These are phyloP conservation scores for Alternaria triticina DNA, from an alignment of 2,329 filamentous ascomycete species.

Conservation along the genomic window DNA sequence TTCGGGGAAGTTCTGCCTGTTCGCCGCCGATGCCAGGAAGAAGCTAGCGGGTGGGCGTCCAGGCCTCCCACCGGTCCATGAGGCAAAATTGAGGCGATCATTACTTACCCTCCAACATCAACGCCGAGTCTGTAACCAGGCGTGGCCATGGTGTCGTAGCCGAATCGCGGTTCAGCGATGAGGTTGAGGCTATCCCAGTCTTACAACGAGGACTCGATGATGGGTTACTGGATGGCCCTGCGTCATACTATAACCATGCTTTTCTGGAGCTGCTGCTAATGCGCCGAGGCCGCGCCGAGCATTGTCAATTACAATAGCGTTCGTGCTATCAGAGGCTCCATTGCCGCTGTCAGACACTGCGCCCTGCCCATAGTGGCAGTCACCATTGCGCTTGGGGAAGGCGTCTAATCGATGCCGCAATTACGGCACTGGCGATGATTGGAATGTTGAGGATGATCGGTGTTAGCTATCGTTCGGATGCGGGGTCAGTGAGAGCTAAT, in stretches of 20 bases:
- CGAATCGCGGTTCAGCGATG: background rate
- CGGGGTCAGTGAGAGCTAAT: background rate
- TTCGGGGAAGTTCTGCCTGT: background rate
- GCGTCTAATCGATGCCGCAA: background rate
- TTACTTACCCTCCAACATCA: slow-evolving; percentile 45
- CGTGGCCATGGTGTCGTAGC: slow-evolving; percentile 3
- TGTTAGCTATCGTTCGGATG: background rate
- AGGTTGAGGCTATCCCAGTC: background rate
- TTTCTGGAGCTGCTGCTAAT: slow-evolving; percentile 8
- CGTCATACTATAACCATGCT: slow-evolving; percentile 15
- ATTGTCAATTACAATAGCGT: background rate
- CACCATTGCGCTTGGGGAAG: background rate
- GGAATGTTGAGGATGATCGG: slow-evolving; percentile 2
- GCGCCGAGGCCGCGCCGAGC: slow-evolving; percentile 10
- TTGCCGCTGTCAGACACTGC: background rate
- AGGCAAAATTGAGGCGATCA: background rate
- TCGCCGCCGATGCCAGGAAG: background rate
- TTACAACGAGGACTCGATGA: background rate
- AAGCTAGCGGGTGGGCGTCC: background rate
- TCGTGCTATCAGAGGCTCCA: background rate
- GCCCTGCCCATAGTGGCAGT: background rate
- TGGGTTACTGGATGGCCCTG: slow-evolving; percentile 3
- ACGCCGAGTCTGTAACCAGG: slow-evolving; percentile 42
- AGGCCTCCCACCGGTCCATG: background rate
- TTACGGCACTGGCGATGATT: background rate